phyloP scores from a whole-genome alignment of 805 yeast species.

The Ogataea pilisensis region DNA sequence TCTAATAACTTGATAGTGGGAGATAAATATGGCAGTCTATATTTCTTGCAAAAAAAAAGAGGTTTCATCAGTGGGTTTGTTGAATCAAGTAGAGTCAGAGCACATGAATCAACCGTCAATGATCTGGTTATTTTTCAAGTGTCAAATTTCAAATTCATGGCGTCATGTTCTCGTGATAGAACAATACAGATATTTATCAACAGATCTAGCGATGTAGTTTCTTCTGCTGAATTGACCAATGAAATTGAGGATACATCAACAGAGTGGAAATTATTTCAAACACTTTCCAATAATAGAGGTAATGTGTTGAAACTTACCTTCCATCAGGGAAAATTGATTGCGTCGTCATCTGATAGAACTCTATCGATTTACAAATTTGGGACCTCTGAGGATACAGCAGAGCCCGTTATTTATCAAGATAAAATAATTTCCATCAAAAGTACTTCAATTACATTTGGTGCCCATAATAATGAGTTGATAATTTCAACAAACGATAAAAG shows the following conservation, averaged over 20 bases:
- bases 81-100: slow-evolving; percentile 31
- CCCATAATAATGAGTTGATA: slow-evolving; percentile 37
- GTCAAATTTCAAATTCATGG: slow-evolving; percentile 29
- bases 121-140: slow-evolving; percentile 37
- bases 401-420: slow-evolving; percentile 31
- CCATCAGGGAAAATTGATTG: slow-evolving; percentile 35
- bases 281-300: slow-evolving; percentile 56
- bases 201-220: too few species aligned
- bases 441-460: slow-evolving; percentile 43
- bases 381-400: slow-evolving; percentile 18
- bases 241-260: not conserved
- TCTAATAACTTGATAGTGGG: slow-evolving; percentile 36
- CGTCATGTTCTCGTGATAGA: slow-evolving; percentile 55
- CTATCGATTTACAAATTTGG: slow-evolving; percentile 47
- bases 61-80: slow-evolving; percentile 18
- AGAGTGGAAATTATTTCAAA: slow-evolving; percentile 53
- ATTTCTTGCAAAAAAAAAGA: slow-evolving; percentile 25
- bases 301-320: slow-evolving; percentile 40
- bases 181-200: slow-evolving; percentile 53
- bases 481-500: slow-evolving; percentile 51
- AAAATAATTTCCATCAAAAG: slow-evolving; percentile 48
- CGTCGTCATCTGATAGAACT: slow-evolving; percentile 60
- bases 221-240: too few species aligned
- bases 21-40: slow-evolving; percentile 45
- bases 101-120: slow-evolving; percentile 51